Base-by-base conservation (phyloP, 345 rosid species). In the Dipteronia sinensis region DNA sequence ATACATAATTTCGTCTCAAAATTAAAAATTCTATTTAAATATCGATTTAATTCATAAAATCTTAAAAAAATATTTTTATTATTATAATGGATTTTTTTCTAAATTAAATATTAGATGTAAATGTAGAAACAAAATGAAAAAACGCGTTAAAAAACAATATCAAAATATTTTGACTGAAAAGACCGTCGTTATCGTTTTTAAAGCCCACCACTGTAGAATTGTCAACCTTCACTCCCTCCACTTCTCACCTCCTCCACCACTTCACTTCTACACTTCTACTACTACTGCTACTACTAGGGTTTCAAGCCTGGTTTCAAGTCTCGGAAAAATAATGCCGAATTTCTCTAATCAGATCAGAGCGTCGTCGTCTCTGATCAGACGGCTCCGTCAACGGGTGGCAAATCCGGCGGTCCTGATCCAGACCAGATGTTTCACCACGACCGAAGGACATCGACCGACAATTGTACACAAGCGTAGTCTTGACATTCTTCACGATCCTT, bases 401-500 rank as follows among this genome's bases (percentile, higher is more conserved):
- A 72, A 71, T 23, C 56, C 77, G 2, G 75, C 82, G 49, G 62
- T 75, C 10, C 23, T 78, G 2, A 40, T 77, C 71, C 84, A 80
- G 31, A 51, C 82, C 38, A 88, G 94, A 83, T 86, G 84, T n/a
- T 92, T 91, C 89, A 91, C 99, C 40, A 88, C 97, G 10, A 69
- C 88, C 25, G 99, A 95, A 85, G 97, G 97, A 29, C 91, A 91
- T 78, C 95, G 97, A 13, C 99, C 97, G 22, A 84, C 93, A 47
- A 91, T 96, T 53, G 97, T 96, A 47, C 97, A 96, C 86, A 96
- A 96, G 88, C 94, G 98, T 73, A 94, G 99, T 81, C 87, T 93
- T 69, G 98, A 96, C 59, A 94, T 94, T 76, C 99, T 96, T 77
- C 99, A 94, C 73, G 98, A 96, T 82, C 98, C 99, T 68, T 93